Evolutionary conservation across 179 eudicot species (phyloP), one percentile per base, ranked within the genome.

Genomic region (Sideroxylon spinosum): DNA sequence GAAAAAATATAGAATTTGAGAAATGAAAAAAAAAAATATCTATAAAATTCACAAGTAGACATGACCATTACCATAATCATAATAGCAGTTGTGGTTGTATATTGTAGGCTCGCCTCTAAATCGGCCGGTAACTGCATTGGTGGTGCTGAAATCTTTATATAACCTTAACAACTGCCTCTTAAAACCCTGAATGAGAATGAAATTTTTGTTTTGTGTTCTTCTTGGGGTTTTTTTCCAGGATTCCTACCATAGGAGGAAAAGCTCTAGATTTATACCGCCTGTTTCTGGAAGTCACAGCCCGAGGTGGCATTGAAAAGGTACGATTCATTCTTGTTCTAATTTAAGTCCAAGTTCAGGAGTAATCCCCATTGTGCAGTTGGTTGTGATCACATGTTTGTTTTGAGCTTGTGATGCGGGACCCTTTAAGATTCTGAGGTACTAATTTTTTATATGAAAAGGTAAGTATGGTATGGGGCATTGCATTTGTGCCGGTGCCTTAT

Each of bases 241-340:
- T 87, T 57, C 98, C 98, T 76, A 87, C 81, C 69, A 25, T 93
- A 56, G 92, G 90, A 61, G 97, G 93, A 78, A 79, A 64, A 50
- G 53, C 80, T 68, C 77, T 93, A 56, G 95, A 93, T 85, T 79
- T 93, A 63, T 89, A 89, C 67, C 89, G 78, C 60, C 89, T 93
- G 7, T 92, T 92, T 83, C 78, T 93, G 50, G 95, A 91, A 84
- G 94, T 91, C 73, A 91, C 98, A 6, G 86, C 89, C 79, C 94
- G 95, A 79, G 97, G 98, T 81, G 98, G 98, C 61, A 87, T 93
- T 76, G 90, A 89, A 74, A 87, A 93, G 93, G 98, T 93, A 68
- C 10, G 56, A 64, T 3, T 65, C 17, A 20, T 37, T 48, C 19
- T 73, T 67, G 44, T 26, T 9, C 10, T 6, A 32, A 81, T 56